phyloP scores from a whole-genome alignment of 164 flowering plant genomes.

The Liriodendron chinense region DNA sequence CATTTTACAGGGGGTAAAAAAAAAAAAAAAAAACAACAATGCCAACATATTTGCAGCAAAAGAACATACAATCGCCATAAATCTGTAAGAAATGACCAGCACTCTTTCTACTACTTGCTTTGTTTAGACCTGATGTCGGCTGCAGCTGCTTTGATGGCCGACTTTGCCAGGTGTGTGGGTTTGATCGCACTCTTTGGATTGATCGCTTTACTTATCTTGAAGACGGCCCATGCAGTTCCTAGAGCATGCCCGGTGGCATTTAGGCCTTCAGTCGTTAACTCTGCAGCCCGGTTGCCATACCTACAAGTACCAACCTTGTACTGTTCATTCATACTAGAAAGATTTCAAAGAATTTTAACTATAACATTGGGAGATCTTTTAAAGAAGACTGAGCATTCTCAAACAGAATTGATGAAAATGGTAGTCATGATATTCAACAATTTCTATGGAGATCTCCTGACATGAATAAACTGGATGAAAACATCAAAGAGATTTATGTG shows the following conservation, averaged over 20 bases:
- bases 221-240: slow-evolving; percentile 89
- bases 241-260: slow-evolving; percentile 88
- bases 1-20: no score
- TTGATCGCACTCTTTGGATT: slow-evolving; percentile 72
- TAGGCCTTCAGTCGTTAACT: slow-evolving; percentile 67
- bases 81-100: not conserved
- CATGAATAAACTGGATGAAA: no score
- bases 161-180: slow-evolving; percentile 54
- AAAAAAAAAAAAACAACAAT: not conserved
- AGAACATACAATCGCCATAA: not conserved
- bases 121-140: slow-evolving; percentile 30
- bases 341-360: not conserved
- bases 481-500: no score
- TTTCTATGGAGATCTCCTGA: no score
- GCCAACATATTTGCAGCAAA: not conserved
- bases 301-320: slow-evolving; percentile 25
- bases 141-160: slow-evolving; percentile 49
- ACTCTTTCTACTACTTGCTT: slow-evolving; percentile 13
- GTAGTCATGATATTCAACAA: no score
- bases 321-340: not conserved
- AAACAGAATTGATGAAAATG: no score
- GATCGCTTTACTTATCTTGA: slow-evolving; percentile 75
- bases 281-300: slow-evolving; percentile 77
- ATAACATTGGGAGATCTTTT: no score
- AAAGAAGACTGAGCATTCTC: no score